Evolutionary conservation across 129 eudicot species (phyloP), one percentile per base, ranked within the genome.

Genomic region (Flaveria robusta): DNA sequence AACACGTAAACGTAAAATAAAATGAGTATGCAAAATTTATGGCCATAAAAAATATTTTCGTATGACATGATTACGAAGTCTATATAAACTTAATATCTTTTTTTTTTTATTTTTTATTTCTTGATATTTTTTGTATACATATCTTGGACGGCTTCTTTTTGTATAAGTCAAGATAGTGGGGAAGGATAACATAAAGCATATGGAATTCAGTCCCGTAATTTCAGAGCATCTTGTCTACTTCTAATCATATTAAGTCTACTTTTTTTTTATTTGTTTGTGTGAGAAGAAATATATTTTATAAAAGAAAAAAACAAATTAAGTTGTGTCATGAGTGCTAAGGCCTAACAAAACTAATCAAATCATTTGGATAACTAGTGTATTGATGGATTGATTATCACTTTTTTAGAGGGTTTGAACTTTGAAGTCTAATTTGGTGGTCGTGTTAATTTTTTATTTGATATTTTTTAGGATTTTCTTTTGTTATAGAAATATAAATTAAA

Each of bases 141-240:
- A 50, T 31, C 27, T 9, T 79, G 79, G 79, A 52, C 74, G 79
- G 82, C 77, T 70, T 78, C 71, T 70, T 70, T 70, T 27, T 62
- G n/a, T 55, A 43, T 2, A 79, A 68, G 70, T 66, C 70, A 66
- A 66, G 70, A 66, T 66, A 66, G 70, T 66, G 70, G 70, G 70
- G 79, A 66, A 55, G 77, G 66, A 55, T 26, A 50, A 71, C 68
- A 65, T 66, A 42, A 60, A 73, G 19, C 70, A 80, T 79, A 55
- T 80, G 75, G 66, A 66, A 74, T 80, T 80, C 79, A 80, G 75
- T 74, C 83, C 83, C 83, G 83, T 68, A 80, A 80, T 80, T 80
- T 80, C 79, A 74, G 83, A 80, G 74, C 63, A 74, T 74, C 62
- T 55, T 80, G 83, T 80, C 83, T 80, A 73, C 65, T 66, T 72